Conservation (phyloP, 2,329 filamentous ascomycete genomes). For the Pseudopyrenochaeta lycopersici region DNA sequence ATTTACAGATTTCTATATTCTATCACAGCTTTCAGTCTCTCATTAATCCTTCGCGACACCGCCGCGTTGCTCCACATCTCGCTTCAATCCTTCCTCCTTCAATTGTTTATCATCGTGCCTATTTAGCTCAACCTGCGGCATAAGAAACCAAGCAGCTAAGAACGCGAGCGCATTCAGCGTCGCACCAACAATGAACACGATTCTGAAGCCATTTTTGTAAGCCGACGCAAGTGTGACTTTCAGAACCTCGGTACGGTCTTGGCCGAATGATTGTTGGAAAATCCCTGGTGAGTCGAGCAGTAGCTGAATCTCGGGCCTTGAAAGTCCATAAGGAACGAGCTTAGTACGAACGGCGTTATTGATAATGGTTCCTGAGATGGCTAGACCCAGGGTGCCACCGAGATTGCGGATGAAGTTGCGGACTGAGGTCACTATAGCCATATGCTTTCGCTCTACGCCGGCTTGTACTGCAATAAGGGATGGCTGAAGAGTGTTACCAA, state of each 20-base stretch:
- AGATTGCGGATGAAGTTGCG: conserved; percentile 70
- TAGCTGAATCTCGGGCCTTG: conserved; percentile 16
- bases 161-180: conserved; percentile 24
- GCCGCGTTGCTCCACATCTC: conserved; percentile 9
- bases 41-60: neutral
- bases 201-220: conserved; percentile 24
- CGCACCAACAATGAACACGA: conserved; percentile 28
- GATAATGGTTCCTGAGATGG: conserved; percentile 53
- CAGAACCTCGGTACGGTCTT: conserved; percentile 12
- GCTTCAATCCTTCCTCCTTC: conserved; percentile 27
- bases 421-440: conserved; percentile 69
- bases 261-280: conserved; percentile 11
- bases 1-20: no score
- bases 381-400: conserved; percentile 67
- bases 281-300: conserved; percentile 22
- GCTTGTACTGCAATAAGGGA: conserved; percentile 67
- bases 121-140: conserved; percentile 25
- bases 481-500: conserved; percentile 64
- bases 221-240: conserved; percentile 14
- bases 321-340: conserved; percentile 15
- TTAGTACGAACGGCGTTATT: conserved; percentile 25
- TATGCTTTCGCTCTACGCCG: conserved; percentile 59
- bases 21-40: no score
- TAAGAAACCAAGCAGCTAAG: conserved; percentile 24
- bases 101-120: conserved; percentile 25